A percentile compares a stretch with the other conserved stretches of the same genome.
phyloP scores from a whole-genome alignment of 225 moss, liverwort and hornwort genomes.

The Marchantia paleacea region DNA sequence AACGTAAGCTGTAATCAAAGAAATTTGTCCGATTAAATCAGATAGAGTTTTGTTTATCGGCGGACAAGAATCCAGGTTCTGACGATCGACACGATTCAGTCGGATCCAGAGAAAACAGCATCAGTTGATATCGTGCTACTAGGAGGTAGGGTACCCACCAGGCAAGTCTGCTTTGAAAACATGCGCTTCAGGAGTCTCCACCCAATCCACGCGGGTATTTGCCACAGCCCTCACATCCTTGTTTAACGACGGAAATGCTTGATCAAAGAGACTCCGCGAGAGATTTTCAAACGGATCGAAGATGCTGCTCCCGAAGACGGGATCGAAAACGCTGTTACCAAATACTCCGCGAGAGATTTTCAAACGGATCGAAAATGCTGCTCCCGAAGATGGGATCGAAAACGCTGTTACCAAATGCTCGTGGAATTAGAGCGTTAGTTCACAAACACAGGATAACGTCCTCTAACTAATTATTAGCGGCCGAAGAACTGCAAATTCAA shows the following conservation, averaged over 20 bases:
- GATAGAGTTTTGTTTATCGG: no score
- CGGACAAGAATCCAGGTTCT: no score
- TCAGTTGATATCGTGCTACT: no score
- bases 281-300: background rate
- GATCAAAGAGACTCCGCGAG: constrained; percentile 1
- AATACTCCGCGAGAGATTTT: no score
- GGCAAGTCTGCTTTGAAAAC: constrained; percentile 29
- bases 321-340: background rate
- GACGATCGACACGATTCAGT: background rate
- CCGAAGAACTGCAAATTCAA: no score
- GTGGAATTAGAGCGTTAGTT: background rate
- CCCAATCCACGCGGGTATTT: constrained; percentile 26
- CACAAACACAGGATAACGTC: no score
- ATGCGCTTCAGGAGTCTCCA: constrained; percentile 12
- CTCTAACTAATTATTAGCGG: no score
- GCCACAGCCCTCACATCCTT: no score
- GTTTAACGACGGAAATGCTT: constrained; percentile 2
- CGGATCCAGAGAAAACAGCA: background rate
- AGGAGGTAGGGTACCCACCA: background rate
- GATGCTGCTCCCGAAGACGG: background rate
- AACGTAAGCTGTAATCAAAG: no score
- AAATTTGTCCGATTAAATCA: no score
- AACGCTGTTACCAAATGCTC: background rate
- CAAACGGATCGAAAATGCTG: background rate
- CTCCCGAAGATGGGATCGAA: background rate